Conservation (phyloP, 306 rosid genomes). For the Canavalia ensiformis region DNA sequence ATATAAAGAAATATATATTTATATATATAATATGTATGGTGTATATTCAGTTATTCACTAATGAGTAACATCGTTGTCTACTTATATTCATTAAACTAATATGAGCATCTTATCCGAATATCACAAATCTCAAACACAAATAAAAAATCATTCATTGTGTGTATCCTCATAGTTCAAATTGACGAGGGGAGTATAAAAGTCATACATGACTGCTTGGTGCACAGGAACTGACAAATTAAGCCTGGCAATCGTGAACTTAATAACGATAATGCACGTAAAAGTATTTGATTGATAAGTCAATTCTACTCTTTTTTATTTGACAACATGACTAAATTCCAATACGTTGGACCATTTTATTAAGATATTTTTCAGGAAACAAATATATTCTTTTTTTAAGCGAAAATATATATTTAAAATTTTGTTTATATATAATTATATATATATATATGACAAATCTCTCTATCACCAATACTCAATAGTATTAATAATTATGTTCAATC, state of each 20-base stretch:
- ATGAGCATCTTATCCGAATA: too few relatives aligned
- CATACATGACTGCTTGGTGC: neutral
- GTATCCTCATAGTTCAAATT: neutral
- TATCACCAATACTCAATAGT: neutral
- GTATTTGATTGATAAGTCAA: neutral
- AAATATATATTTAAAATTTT: neutral
- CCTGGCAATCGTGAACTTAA: neutral
- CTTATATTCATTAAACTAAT: too few relatives aligned
- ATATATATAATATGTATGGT: too few relatives aligned
- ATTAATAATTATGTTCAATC: neutral
- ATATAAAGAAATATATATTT: too few relatives aligned
- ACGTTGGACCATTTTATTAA: neutral
- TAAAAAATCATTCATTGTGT: neutral
- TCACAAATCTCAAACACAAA: neutral
- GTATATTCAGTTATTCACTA: too few relatives aligned
- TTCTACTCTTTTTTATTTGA: neutral
- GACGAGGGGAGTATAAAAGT: neutral
- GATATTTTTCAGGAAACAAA: neutral
- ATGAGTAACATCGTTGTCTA: too few relatives aligned
- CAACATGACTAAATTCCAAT: neutral
- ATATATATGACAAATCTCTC: neutral
- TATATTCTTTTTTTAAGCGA: too few relatives aligned
- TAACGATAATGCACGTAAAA: neutral
- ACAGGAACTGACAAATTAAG: slow-evolving; percentile 4
- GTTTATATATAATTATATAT: neutral